Evolutionary conservation across 2,329 filamentous ascomycete genomes (phyloP).

Genomic region (Aspergillus sp.): DNA sequence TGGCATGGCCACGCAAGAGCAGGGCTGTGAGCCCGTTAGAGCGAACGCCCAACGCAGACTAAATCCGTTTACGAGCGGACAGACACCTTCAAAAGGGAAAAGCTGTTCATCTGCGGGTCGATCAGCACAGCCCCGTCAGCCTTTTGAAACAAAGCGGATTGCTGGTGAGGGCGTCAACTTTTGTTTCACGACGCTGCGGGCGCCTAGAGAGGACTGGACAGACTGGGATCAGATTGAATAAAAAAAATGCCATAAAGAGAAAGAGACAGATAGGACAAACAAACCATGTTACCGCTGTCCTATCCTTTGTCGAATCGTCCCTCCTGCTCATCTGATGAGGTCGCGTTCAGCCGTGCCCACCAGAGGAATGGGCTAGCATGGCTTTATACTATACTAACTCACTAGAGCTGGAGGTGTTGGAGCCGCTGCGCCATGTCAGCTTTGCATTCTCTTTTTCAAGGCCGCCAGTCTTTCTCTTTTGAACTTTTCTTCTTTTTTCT

Average conservation of each 20-base stretch:
- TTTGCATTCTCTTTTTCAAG: slow-evolving; percentile 4
- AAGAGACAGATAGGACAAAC: not conserved
- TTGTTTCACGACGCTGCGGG: slow-evolving; percentile 4
- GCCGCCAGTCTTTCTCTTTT: not conserved
- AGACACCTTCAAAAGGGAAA: not conserved
- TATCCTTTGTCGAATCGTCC: not conserved
- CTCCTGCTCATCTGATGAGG: slow-evolving; percentile 1
- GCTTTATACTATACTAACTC: slow-evolving; percentile 3
- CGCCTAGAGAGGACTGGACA: not conserved
- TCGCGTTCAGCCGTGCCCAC: slow-evolving; percentile 3
- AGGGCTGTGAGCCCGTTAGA: slow-evolving; percentile 4
- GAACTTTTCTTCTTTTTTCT: not conserved
- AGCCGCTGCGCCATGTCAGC: slow-evolving; percentile 25
- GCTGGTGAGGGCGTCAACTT: not conserved
- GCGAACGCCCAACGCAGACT: not conserved
- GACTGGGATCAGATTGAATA: not conserved
- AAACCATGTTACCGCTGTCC: not conserved
- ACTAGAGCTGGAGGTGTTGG: not conserved
- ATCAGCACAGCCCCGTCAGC: slow-evolving; percentile 2
- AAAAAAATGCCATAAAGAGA: not conserved
- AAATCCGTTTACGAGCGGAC: slow-evolving; percentile 2
- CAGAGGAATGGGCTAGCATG: not conserved
- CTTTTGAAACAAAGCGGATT: slow-evolving; percentile 8
- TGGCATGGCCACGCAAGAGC: slow-evolving; percentile 5
- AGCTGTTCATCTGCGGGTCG: not conserved